These are phyloP conservation scores for Fusarium camptoceras DNA, from an alignment of 2,329 filamentous ascomycete species.

Conservation along the genomic window DNA sequence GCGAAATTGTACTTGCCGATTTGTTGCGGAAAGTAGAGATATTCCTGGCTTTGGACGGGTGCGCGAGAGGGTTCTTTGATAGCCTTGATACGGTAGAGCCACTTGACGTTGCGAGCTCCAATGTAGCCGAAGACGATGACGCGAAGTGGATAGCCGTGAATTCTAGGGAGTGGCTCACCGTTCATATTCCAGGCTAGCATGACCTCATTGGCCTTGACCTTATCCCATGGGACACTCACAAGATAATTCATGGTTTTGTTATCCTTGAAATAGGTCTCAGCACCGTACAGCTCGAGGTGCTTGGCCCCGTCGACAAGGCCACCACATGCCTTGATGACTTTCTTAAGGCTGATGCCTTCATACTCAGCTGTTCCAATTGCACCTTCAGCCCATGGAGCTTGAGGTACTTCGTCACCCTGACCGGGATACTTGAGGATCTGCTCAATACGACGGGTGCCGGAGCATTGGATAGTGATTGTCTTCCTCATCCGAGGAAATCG, in stretches of 20 bases:
- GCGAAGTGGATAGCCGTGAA: conserved; percentile 74
- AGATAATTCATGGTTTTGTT: conserved; percentile 73
- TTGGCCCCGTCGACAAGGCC: conserved; percentile 65
- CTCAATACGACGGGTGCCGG: conserved; percentile 75
- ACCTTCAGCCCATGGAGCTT: conserved; percentile 71
- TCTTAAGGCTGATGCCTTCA: conserved; percentile 73
- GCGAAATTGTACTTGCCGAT: conserved; percentile 74
- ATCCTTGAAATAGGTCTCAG: conserved; percentile 80
- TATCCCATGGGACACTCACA: conserved; percentile 74
- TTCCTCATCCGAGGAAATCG: conserved; percentile 70
- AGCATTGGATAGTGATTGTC: conserved; percentile 73
- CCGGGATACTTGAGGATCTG: conserved; percentile 75
- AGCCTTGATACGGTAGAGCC: conserved; percentile 72
- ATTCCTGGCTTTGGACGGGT: conserved; percentile 73
- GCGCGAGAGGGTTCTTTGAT: conserved; percentile 67
- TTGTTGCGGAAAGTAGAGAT: conserved; percentile 76
- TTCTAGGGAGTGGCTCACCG: conserved; percentile 69
- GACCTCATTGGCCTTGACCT: conserved; percentile 75
- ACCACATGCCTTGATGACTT: conserved; percentile 76
- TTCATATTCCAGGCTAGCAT: conserved; percentile 80
- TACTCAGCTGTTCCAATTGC: conserved; percentile 75
- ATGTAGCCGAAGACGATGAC: conserved; percentile 74
- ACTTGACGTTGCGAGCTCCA: conserved; percentile 72
- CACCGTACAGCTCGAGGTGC: conserved; percentile 76
- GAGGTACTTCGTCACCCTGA: conserved; percentile 71